These are phyloP conservation scores for Saccharomycopsis lassenensis DNA, from an alignment of 805 yeast species.

Conservation along the genomic window DNA sequence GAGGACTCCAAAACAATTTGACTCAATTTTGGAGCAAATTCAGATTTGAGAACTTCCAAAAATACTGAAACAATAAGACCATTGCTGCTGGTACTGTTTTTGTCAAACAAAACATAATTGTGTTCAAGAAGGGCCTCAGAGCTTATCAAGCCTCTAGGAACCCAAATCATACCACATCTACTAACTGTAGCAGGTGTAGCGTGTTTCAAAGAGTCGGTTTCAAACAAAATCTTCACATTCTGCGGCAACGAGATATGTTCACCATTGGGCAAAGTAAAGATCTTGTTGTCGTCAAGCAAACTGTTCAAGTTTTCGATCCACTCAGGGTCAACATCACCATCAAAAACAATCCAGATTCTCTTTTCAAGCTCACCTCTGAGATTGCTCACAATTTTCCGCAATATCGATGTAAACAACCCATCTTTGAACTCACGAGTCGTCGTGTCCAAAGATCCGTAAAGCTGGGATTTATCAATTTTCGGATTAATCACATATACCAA, in stretches of 20 bases:
- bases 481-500: slow-evolving; percentile 51
- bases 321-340: slow-evolving; percentile 87
- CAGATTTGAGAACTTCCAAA: not conserved
- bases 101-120: too few species aligned
- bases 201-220: slow-evolving; percentile 50
- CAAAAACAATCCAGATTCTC: slow-evolving; percentile 71
- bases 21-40: slow-evolving; percentile 13
- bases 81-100: too few species aligned
- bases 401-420: slow-evolving; percentile 62
- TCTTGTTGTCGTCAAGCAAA: slow-evolving; percentile 78
- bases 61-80: too few species aligned
- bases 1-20: slow-evolving; percentile 23
- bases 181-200: slow-evolving; percentile 90
- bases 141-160: slow-evolving; percentile 30
- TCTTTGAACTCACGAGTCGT: slow-evolving; percentile 89
- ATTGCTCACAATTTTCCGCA: slow-evolving; percentile 45
- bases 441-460: slow-evolving; percentile 63
- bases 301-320: slow-evolving; percentile 91
- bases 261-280: slow-evolving; percentile 80
- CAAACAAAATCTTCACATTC: slow-evolving; percentile 61
- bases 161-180: slow-evolving; percentile 83
- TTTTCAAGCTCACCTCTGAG: slow-evolving; percentile 46
- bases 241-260: slow-evolving; percentile 64
- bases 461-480: slow-evolving; percentile 54
- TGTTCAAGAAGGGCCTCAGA: slow-evolving; percentile 9